Base-by-base conservation (phyloP, 208 protist genomes). In the Trypanosoma scelopori region DNA sequence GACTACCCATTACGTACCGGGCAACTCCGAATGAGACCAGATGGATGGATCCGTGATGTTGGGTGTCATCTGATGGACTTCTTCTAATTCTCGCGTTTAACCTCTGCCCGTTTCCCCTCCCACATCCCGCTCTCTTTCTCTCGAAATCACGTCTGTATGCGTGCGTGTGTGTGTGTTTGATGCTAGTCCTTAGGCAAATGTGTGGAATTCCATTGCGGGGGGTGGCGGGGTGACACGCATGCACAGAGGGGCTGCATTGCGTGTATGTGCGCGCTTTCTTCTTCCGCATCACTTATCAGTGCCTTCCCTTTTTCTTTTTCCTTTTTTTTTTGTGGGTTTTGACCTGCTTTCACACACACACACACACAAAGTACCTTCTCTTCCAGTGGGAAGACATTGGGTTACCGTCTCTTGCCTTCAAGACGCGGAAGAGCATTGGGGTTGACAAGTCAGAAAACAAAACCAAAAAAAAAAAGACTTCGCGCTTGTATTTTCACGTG, bases 1-100 rank as follows among this genome's bases (percentile, higher is more conserved):
- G 63, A 6, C 77, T 95, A 0, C 90, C 90, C 23, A 79, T 95
- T 45, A 95, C 84, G 16, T 74, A 55, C 49, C 68, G 76, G 18
- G 48, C 56, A 27, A 58, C 32, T 25, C 75, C 82, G 16, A 56
- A 50, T 6, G 58, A 81, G 65, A 71, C 72, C 53, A 46, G 18
- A 13, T 66, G 55, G 61, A 60, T 80, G 69, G 56, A 70, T 16
- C 30, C 58, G 22, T 55, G 75, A 32, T n/a, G 20, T 7, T 32
- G 12, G n/a, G 30, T 62, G 1, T 59, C 12, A 30, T 47, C n/a
- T 49, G 57, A 28, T 49, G 57, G 25, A n/a, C 47, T 47, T 15
- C 32, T 64, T 41, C 3, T 42, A 42, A 76, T 30, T 65, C 55
- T 52, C 35, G 12, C 37, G 15, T 30, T 48, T 27, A 43, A 22